Evolutionary conservation across 139 green algal species (phyloP), one percentile per base, ranked within the genome.

Genomic region (Micromonas commoda): DNA sequence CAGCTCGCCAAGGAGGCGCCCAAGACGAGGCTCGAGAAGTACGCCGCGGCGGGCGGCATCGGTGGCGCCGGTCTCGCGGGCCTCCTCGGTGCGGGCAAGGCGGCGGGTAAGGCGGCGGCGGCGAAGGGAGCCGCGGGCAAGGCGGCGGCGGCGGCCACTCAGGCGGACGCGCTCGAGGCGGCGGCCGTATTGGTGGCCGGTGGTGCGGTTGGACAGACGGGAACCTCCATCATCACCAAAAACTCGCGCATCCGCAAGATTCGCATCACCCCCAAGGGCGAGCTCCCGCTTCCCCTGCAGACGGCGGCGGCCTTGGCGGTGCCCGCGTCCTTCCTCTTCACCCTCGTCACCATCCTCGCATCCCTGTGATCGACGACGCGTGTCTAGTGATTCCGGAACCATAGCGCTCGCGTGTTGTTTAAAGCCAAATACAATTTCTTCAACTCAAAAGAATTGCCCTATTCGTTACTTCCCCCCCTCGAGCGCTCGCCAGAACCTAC

Each of bases 241-340:
- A 68, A 68, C 61, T 68, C 61, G 61, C 61, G 61, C 61, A 20
- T 68, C 4, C 26, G 24, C 16, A 68, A 68, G 16, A 20, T 68
- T 4, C 24, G 61, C 5, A 29, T 19, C 9, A 68, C 61, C 20
- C 28, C 63, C 9, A 19, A 69, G 13, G 63, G 63, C 13, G 26
- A 32, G 26, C 28, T 69, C 6, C 63, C 26, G 63, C 26, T 37
- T 9, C 63, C 45, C 9, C 9, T 57, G 9, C 45, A 57, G 45
- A 69, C 26, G 9, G 63, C 63, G 26, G 9, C 45, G 0, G 87
- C 76, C 53, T 81, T 64, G 35, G 71, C 79, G 1, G 74, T 26
- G 35, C 86, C 81, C 0, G 23, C 20, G 20, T 66, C 78, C 9
- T 57, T 57, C 45, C 9, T 16, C 9, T 57, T 57, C 45, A 57